A percentile compares a stretch with the other conserved stretches of the same genome.
Conservation (phyloP, 257 asterid species). For the Solanum peruvianum region DNA sequence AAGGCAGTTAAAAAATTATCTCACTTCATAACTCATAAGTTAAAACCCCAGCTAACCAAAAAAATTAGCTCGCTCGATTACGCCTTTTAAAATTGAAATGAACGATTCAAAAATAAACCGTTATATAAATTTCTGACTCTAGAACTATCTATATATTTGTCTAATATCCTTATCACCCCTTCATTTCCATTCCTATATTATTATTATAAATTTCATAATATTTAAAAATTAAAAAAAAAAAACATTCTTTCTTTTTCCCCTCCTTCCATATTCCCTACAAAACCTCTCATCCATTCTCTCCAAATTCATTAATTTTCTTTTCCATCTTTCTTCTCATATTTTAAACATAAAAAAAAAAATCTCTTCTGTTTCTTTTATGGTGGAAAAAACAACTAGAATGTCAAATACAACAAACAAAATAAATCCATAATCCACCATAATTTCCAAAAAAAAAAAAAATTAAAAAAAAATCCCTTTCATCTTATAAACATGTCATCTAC, state of each 20-base stretch:
- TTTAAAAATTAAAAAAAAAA: not conserved
- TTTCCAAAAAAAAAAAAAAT: not conserved
- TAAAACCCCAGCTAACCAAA: not conserved
- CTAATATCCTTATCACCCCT: not conserved
- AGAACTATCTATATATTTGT: not conserved
- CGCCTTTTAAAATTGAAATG: not conserved
- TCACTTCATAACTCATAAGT: not conserved
- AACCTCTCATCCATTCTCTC: slow-evolving; percentile 13
- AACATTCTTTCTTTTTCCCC: not conserved
- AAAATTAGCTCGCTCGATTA: not conserved
- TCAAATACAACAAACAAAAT: not conserved
- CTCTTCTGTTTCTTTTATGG: not conserved
- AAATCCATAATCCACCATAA: not conserved
- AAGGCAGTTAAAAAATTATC: too few relatives aligned
- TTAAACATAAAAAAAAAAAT: not conserved
- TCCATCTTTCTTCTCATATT: not conserved
- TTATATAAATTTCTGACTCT: not conserved
- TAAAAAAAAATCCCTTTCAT: not conserved
- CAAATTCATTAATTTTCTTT: not conserved
- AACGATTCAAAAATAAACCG: too few relatives aligned
- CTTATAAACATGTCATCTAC: slow-evolving; percentile 13
- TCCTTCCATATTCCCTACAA: slow-evolving; percentile 11
- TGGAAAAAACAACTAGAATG: not conserved
- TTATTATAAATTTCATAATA: not conserved
- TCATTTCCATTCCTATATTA: not conserved